These are phyloP conservation scores for Claviceps maximensis DNA, from an alignment of 2,329 filamentous ascomycete genomes.

Conservation along the genomic window DNA sequence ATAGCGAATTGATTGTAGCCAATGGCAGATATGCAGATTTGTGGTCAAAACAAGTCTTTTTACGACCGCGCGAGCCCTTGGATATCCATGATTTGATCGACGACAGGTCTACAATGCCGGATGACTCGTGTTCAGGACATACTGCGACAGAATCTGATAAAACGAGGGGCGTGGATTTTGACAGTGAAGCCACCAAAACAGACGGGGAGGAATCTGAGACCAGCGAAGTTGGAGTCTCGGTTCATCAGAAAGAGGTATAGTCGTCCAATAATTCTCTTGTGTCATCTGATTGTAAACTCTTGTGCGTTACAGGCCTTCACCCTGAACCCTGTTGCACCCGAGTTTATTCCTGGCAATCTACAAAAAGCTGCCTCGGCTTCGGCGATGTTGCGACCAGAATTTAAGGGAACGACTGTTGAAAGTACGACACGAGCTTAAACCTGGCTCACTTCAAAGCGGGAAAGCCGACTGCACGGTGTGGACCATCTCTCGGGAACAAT, in stretches of 20 bases:
- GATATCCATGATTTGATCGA: conserved; percentile 4
- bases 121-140: conserved; percentile 24
- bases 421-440: background rate
- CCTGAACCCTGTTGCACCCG: conserved; percentile 41
- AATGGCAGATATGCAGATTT: conserved; percentile 50
- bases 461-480: background rate
- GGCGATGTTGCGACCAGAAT: background rate
- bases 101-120: conserved; percentile 16
- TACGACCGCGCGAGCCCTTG: conserved; percentile 30
- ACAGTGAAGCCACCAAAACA: conserved; percentile 12
- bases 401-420: background rate
- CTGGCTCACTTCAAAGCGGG: background rate
- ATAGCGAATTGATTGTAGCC: conserved; percentile 42
- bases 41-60: conserved; percentile 50
- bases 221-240: conserved; percentile 21
- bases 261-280: background rate
- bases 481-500: too few species aligned
- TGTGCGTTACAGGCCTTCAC: conserved; percentile 32
- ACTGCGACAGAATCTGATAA: conserved; percentile 22
- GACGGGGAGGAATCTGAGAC: conserved; percentile 11
- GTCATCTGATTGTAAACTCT: conserved; percentile 24
- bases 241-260: conserved; percentile 35
- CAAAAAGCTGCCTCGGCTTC: background rate
- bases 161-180: conserved; percentile 9
- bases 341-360: conserved; percentile 34